phyloP scores from a whole-genome alignment of 2,329 filamentous ascomycete genomes.

The Cryphonectria nitschkei region DNA sequence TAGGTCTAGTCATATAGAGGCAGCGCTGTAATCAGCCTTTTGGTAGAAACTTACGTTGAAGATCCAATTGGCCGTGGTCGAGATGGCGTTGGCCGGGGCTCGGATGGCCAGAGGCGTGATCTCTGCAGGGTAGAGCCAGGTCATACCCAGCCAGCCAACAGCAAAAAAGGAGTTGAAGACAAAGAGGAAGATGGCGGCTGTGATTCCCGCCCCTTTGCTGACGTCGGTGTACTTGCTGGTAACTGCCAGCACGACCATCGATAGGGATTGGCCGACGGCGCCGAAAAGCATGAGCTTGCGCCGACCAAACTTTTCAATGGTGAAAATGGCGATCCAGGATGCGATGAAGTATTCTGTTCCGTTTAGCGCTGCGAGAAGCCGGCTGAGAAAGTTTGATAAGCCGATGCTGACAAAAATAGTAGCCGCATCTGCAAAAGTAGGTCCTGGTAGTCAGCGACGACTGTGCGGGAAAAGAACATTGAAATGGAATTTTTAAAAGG shows the following conservation, averaged over 20 bases:
- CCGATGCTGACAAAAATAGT: constrained; percentile 32
- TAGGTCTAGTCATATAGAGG: background rate
- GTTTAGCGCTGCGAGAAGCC: constrained; percentile 31
- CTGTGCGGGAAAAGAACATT: background rate
- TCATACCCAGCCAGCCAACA: constrained; percentile 56
- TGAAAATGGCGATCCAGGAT: constrained; percentile 29
- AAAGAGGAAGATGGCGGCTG: constrained; percentile 48
- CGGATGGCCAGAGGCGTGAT: constrained; percentile 56
- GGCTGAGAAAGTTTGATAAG: constrained; percentile 28
- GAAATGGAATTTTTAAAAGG: background rate
- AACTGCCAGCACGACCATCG: constrained; percentile 53
- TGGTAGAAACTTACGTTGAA: constrained; percentile 19
- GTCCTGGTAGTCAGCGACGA: background rate
- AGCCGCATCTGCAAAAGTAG: constrained; percentile 20
- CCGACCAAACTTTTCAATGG: constrained; percentile 32
- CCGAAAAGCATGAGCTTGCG: constrained; percentile 46
- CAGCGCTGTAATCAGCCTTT: too few species aligned
- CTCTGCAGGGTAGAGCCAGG: constrained; percentile 64
- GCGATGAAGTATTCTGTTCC: constrained; percentile 32
- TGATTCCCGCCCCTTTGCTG: constrained; percentile 35
- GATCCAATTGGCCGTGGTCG: constrained; percentile 25
- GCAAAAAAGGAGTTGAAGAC: constrained; percentile 59
- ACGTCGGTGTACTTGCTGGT: constrained; percentile 38
- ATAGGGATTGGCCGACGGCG: constrained; percentile 57
- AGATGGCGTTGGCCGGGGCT: constrained; percentile 58